Evolutionary conservation across 768 basidiomycete genomes (phyloP), one percentile per base, ranked within the genome.

Genomic region (Rhodotorula taiwanensis): DNA sequence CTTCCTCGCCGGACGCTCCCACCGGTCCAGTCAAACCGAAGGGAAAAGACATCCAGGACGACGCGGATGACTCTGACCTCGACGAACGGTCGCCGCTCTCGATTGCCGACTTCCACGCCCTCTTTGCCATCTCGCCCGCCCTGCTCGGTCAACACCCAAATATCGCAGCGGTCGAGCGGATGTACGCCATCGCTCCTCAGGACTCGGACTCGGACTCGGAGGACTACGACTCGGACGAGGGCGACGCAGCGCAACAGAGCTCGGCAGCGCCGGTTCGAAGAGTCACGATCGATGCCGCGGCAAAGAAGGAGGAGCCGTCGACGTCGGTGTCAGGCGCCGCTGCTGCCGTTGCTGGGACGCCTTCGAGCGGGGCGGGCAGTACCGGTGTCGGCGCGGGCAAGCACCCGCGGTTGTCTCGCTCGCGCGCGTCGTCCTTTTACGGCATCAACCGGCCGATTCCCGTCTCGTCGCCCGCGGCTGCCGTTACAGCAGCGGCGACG

Each of bases 101-200:
- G 16, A 52, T 62, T 14, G 52, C 48, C 49, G 67, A 69, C 57
- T 65, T 69, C 27, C 52, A 54, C 54, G 59, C 67, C 23, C 50
- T 69, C 15, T 69, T 69, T 60, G 67, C 64, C 36, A 52, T 69
- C 44, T 55, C 60, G 3, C 67, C 67, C 18, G 27, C 41, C 3
- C 44, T 69, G 16, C 63, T 69, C 50, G 67, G 60, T 4, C 64
- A 55, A 18, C 31, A 51, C 13, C 58, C 64, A 23, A 55, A 62
- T 39, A 21, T 42, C 5, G 60, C 49, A 10, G 63, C 67, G 7
- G 58, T 69, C 49, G 63, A 69, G 41, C 49, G 67, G 18, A 60
- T 69, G 58, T 69, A 65, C 57, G 67, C 67, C 41, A 41, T 65
- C 21, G 48, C 58, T 1, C 56, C 60, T 8, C 64, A 58, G 18